A percentile compares a stretch with the other conserved stretches of the same genome.
These are phyloP conservation scores for Ligustrum vulgare DNA, from an alignment of 257 asterid genomes.

Conservation along the genomic window DNA sequence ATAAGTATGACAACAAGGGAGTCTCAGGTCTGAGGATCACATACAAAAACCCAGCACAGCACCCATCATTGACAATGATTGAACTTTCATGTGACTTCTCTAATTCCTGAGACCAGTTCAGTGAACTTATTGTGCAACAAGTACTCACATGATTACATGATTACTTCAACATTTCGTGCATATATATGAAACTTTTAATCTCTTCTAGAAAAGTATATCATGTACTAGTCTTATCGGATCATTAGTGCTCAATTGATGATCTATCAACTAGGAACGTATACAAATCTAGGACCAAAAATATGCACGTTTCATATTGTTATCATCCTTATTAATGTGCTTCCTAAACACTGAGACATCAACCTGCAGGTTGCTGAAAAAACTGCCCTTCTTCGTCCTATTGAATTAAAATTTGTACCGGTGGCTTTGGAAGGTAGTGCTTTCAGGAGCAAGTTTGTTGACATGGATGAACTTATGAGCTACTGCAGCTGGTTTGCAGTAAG, in stretches of 20 bases:
- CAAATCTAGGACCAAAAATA: not conserved
- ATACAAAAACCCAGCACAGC: not conserved
- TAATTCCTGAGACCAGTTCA: not conserved
- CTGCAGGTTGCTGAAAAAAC: constrained; percentile 96
- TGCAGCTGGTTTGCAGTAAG: constrained; percentile 99
- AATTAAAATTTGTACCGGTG: constrained; percentile 77
- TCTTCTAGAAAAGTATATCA: not conserved
- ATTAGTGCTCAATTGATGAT: not conserved
- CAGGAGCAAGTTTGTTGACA: constrained; percentile 80
- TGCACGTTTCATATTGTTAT: not conserved
- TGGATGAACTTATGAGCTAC: constrained; percentile 93
- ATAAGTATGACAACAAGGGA: not conserved
- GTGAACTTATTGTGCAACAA: not conserved
- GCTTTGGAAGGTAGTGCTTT: constrained; percentile 95
- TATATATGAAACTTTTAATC: not conserved
- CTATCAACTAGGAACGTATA: not conserved
- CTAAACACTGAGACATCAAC: constrained; percentile 2
- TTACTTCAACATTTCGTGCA: not conserved
- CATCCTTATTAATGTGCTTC: not conserved
- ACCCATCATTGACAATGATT: not conserved
- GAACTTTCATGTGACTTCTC: not conserved
- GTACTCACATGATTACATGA: not conserved
- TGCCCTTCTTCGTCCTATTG: constrained; percentile 88
- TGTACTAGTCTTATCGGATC: not conserved
- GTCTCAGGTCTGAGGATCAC: not conserved